Base-by-base conservation (phyloP, 2,329 filamentous ascomycete genomes). In the Exophiala bonariae region DNA sequence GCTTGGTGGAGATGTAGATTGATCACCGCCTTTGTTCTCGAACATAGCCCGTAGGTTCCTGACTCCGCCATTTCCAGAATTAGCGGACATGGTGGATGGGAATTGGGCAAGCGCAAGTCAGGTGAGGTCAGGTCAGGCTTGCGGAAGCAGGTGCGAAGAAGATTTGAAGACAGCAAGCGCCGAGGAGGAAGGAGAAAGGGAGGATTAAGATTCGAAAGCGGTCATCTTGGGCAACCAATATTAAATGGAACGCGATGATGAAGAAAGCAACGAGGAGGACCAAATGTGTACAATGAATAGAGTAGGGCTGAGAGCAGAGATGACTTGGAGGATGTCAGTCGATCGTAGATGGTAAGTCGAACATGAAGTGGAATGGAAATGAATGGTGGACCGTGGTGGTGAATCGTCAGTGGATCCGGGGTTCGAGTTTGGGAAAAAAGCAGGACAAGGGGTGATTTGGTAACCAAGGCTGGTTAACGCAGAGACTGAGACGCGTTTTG, bases 41-140 rank as follows among this genome's bases (percentile, higher is more conserved):
- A 90, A 90, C 78, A 87, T 89, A 63, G 87, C 87, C 60, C 85
- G 78, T 57, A 91, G 80, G 71, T 87, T 87, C 71, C 78, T 84
- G 62, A 88, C 85, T 62, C 80, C 82, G 63, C 82, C 83, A 62
- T 66, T 72, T 35, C 52, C 52, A 41, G 68, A 68, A 68, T 60
- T 67, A 40, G 44, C 41, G 50, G 62, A 60, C 59, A 60, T 62
- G 54, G 56, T 57, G 59, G 52, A 42, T n/a, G n/a, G 41, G 47
- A 28, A 33, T 8, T 14, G 10, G 32, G 33, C 36, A 50, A 34
- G 50, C 16, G 32, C 26, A 17, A 33, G 41, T 55, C 40, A 55
- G 52, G 11, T 26, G 34, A 36, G 23, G 8, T 34, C 16, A 10
- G 4, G 8, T n/a, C n/a, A n/a, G n/a, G n/a, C n/a, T n/a, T n/a